Percentiles rank a stretch among this genome's conserved stretches.
These are phyloP conservation scores for Aspergillus versicolor DNA, from an alignment of 2,329 filamentous ascomycete genomes.

Conservation along the genomic window DNA sequence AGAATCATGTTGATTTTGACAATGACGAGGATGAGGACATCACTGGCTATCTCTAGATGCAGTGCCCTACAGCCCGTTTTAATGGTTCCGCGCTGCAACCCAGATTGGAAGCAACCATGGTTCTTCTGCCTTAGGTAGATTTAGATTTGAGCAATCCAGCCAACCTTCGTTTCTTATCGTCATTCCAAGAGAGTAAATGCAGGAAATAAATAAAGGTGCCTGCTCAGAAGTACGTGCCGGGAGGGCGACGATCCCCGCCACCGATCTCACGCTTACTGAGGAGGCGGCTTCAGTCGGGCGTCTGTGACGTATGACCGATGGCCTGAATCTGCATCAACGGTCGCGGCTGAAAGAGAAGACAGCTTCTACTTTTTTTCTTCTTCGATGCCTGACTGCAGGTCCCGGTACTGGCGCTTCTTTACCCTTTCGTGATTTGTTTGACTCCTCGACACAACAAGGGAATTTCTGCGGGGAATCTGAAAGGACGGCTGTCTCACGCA, in stretches of 20 bases:
- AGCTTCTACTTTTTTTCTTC: not conserved
- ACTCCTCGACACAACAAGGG: not conserved
- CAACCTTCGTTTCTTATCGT: not conserved
- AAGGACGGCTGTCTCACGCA: conserved; percentile 1
- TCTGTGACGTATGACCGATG: conserved; percentile 9
- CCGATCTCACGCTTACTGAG: not conserved
- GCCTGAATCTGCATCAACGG: not conserved
- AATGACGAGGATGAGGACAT: conserved; percentile 22
- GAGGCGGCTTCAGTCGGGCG: conserved; percentile 1
- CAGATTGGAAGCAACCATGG: not conserved
- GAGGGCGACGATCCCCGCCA: not conserved
- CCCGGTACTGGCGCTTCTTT: conserved; percentile 1
- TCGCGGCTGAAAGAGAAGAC: conserved; percentile 12
- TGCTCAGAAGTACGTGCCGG: not conserved
- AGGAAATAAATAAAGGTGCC: not conserved
- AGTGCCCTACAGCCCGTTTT: not conserved
- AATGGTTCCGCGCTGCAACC: not conserved
- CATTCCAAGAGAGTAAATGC: not conserved
- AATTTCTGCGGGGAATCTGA: not conserved
- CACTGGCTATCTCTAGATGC: conserved; percentile 12
- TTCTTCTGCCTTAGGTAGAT: not conserved
- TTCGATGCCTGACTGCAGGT: conserved; percentile 1
- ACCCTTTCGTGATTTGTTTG: not conserved
- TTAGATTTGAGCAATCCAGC: not conserved
- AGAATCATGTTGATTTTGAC: conserved; percentile 16